Evolutionary conservation across 495 filamentous ascomycete species (phyloP).

Genomic region (Articulospora tetracladia): DNA sequence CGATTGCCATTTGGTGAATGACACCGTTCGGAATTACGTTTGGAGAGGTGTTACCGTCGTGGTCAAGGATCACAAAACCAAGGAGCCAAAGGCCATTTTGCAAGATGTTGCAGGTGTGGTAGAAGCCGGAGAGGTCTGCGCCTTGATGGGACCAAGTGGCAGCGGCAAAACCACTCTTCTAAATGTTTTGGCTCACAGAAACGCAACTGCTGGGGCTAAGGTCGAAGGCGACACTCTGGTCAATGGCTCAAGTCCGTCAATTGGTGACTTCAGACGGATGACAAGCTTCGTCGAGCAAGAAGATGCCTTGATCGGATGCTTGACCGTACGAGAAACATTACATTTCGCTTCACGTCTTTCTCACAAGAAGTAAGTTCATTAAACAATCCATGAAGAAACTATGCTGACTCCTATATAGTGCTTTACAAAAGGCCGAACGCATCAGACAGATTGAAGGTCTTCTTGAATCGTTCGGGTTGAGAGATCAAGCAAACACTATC

Average conservation of each 20-base stretch:
- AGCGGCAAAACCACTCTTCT: constrained; percentile 66
- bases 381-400: neutral
- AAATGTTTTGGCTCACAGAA: constrained; percentile 54
- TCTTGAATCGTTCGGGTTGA: constrained; percentile 58
- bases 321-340: constrained; percentile 75
- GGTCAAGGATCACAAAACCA: constrained; percentile 64
- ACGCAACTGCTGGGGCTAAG: constrained; percentile 11
- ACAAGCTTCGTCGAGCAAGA: constrained; percentile 81
- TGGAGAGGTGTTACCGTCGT: constrained; percentile 63
- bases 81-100: constrained; percentile 51
- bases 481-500: constrained; percentile 57
- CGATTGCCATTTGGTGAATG: constrained; percentile 33
- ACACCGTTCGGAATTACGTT: constrained; percentile 41
- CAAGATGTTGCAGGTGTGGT: constrained; percentile 48
- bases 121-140: constrained; percentile 52
- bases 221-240: constrained; percentile 39
- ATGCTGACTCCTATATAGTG: constrained; percentile 32
- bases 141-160: constrained; percentile 63
- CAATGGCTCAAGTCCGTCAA: constrained; percentile 47
- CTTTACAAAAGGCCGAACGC: constrained; percentile 43
- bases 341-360: constrained; percentile 54
- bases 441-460: constrained; percentile 50
- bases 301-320: constrained; percentile 72
- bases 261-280: constrained; percentile 42
- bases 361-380: constrained; percentile 19